Conservation (phyloP, 1,284 basidiomycete species). For the Hortiboletus rubellus region DNA sequence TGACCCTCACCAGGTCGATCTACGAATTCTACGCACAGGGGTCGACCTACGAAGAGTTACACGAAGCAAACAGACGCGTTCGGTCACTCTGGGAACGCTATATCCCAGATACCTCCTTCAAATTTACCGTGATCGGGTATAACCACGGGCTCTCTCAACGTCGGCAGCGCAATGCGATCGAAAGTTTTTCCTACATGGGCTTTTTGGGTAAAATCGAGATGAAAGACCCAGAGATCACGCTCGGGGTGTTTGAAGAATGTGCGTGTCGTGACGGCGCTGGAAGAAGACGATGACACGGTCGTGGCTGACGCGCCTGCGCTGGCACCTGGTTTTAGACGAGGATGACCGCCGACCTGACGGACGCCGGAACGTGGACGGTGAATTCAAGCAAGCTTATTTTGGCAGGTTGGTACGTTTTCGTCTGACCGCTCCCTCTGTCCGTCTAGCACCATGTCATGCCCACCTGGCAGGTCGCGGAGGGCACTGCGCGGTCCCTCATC, state of each 20-base stretch:
- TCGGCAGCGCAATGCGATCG: slow-evolving; percentile 69
- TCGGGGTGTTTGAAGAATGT: slow-evolving; percentile 93
- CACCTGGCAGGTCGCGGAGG: slow-evolving; percentile 60
- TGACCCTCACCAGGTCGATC: slow-evolving; percentile 55
- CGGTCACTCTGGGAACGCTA: slow-evolving; percentile 60
- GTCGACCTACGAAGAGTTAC: slow-evolving; percentile 67
- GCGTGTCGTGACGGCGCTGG: slow-evolving; percentile 25
- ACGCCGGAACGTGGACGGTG: slow-evolving; percentile 62
- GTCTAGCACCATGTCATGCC: not conserved
- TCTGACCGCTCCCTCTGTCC: not conserved
- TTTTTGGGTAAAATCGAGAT: slow-evolving; percentile 84
- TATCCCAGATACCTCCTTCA: slow-evolving; percentile 71
- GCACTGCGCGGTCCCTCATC: slow-evolving; percentile 70
- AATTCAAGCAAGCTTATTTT: slow-evolving; percentile 74
- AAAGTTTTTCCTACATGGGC: slow-evolving; percentile 85
- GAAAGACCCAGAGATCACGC: slow-evolving; percentile 75
- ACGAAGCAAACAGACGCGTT: slow-evolving; percentile 52
- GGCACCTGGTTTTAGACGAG: slow-evolving; percentile 40
- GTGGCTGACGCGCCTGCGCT: not conserved
- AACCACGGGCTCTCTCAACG: slow-evolving; percentile 72
- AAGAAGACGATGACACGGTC: not conserved
- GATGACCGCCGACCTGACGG: slow-evolving; percentile 46
- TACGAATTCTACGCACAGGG: slow-evolving; percentile 78
- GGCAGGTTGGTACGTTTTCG: slow-evolving; percentile 76
- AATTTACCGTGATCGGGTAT: slow-evolving; percentile 76